Evolutionary conservation across 2,329 filamentous ascomycete species (phyloP).

Genomic region (Trichoderma aggressivum): DNA sequence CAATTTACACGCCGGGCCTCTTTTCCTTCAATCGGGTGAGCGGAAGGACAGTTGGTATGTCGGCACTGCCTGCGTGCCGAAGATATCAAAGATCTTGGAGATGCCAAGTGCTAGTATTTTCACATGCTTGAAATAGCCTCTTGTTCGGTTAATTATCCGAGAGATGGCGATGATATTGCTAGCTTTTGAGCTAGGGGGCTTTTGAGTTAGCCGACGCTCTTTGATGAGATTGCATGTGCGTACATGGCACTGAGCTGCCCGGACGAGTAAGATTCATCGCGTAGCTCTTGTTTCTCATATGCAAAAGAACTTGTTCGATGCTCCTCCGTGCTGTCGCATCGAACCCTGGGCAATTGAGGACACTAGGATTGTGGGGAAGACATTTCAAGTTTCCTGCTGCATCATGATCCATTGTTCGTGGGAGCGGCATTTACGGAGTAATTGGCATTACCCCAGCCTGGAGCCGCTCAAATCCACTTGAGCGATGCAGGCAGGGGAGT

Average conservation of each 20-base stretch:
- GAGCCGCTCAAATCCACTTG: neutral
- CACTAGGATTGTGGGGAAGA: neutral
- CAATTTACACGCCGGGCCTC: neutral
- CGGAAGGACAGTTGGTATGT: neutral
- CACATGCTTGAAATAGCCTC: slow-evolving; percentile 6
- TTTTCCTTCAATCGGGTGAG: neutral
- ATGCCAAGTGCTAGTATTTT: neutral
- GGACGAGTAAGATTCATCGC: neutral
- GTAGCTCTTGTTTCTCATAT: neutral
- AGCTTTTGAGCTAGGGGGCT: slow-evolving; percentile 2
- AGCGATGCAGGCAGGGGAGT: neutral
- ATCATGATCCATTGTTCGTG: neutral
- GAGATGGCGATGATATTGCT: slow-evolving; percentile 1
- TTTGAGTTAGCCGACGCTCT: slow-evolving; percentile 1
- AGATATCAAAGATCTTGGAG: neutral
- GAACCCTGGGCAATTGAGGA: neutral
- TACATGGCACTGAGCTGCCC: neutral
- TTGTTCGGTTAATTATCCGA: slow-evolving; percentile 15
- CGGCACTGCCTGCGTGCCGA: neutral
- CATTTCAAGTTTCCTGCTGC: neutral
- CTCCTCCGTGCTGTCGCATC: neutral
- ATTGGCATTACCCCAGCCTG: neutral
- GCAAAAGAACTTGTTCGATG: neutral
- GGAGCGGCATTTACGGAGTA: slow-evolving; percentile 2
- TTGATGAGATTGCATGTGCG: neutral